Base-by-base conservation (phyloP, 331 rosid genomes). In the Prunus yedoensis region DNA sequence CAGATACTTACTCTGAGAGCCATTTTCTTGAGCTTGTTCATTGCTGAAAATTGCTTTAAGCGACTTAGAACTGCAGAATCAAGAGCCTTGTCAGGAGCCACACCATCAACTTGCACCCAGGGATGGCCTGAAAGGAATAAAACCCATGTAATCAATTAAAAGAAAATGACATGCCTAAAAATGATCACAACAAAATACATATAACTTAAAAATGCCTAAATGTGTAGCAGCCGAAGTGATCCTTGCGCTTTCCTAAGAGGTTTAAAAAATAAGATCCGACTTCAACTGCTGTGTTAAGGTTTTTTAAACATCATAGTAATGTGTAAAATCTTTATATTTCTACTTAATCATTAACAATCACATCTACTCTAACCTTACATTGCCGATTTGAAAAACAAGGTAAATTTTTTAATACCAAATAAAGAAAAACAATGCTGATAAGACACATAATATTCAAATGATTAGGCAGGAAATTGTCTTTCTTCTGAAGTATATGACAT, bases 11-110 rank as follows among this genome's bases (percentile, higher is more conserved):
- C 99, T 80, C 80, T 82, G 66, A 94, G 88, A 70, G 99, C 99
- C 97, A 95, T 92, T 88, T 95, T 95, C 84, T 95, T 95, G 80
- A 95, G 95, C 87, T 85, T 92, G 87, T 95, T 95, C 97, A 95
- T 92, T 5, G 99, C 97, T 68, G 99, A 95, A 85, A 92, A 95
- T 69, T 95, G 97, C 88, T 95, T 95, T 89, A 95, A 84, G 66
- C 99, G 99, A 80, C 90, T 88, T 62, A 92, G 78, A 78, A 95
- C 96, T 0, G 98, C 99, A 28, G 97, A 95, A 82, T 92, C 99
- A 77, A 92, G 97, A 68, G 97, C 94, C 84, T 79, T 89, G 74
- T 92, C 97, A 15, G 94, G 99, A 84, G 97, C 99, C 68, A 89
- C 94, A 77, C 99, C 99, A 63, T 91, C 98, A 70, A 95, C 92